A percentile compares a stretch with the other conserved stretches of the same genome.
Conservation (phyloP, 2,329 filamentous ascomycete genomes). For the Magnaporthiopsis poae region DNA sequence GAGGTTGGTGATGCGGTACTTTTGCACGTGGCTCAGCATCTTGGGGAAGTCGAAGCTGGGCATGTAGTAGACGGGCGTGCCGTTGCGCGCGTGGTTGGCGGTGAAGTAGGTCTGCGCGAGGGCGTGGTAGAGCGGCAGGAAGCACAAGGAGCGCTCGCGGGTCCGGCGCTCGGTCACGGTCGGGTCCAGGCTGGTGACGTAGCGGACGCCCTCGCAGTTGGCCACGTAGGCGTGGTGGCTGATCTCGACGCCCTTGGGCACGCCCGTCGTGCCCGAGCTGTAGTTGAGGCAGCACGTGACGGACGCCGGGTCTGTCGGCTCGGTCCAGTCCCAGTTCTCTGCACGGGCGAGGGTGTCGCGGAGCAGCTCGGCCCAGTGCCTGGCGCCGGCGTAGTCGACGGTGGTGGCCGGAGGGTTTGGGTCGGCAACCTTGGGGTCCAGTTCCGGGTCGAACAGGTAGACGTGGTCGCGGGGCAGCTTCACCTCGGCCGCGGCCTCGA, state of each 20-base stretch:
- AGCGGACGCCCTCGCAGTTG: constrained; percentile 54
- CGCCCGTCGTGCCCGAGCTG: constrained; percentile 66
- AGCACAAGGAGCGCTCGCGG: constrained; percentile 44
- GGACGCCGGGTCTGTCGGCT: constrained; percentile 38
- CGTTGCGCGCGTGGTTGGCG: constrained; percentile 44
- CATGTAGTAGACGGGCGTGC: constrained; percentile 70
- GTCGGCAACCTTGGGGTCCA: constrained; percentile 9
- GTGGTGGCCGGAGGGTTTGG: background rate
- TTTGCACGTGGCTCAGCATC: constrained; percentile 59
- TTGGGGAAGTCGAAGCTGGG: constrained; percentile 63
- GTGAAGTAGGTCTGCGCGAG: constrained; percentile 64
- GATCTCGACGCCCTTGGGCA: constrained; percentile 76
- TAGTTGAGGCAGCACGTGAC: constrained; percentile 66
- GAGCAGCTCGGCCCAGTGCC: constrained; percentile 57
- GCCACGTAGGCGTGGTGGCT: constrained; percentile 68
- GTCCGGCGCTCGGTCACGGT: constrained; percentile 33
- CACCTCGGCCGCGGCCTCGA: constrained; percentile 53
- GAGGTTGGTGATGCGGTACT: constrained; percentile 58
- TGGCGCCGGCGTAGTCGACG: constrained; percentile 26
- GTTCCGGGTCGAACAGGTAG: constrained; percentile 50
- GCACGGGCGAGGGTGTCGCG: constrained; percentile 35
- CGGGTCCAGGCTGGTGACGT: constrained; percentile 33
- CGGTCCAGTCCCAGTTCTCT: constrained; percentile 52
- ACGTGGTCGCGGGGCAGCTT: constrained; percentile 46
- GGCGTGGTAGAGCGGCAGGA: constrained; percentile 69